A percentile compares a stretch with the other conserved stretches of the same genome.
phyloP scores from a whole-genome alignment of 257 asterid species.

The Rehmannia glutinosa region DNA sequence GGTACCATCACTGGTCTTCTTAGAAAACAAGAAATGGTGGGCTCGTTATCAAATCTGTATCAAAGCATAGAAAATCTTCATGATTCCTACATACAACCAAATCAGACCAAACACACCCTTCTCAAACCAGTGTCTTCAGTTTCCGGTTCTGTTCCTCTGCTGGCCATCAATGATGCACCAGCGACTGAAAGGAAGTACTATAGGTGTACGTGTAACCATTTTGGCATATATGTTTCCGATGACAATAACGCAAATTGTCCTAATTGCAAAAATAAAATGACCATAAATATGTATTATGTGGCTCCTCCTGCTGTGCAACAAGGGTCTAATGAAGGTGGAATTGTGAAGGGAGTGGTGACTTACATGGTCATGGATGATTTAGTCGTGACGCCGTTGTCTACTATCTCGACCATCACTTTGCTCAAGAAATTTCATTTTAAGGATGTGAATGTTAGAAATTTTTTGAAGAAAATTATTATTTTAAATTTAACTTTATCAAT shows the following conservation, averaged over 20 bases:
- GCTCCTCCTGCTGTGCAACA: background rate
- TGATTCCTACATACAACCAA: too few relatives aligned
- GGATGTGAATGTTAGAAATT: slow-evolving; percentile 18
- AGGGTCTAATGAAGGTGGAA: background rate
- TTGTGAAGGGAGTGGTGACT: background rate
- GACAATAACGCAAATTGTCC: slow-evolving; percentile 25
- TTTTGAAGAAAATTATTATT: too few relatives aligned
- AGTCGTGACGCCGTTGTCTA: slow-evolving; percentile 17
- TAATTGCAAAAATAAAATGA: background rate
- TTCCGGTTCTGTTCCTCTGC: slow-evolving; percentile 12
- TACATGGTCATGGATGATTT: too few relatives aligned
- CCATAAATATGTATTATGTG: background rate
- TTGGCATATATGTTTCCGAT: background rate
- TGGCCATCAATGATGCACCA: background rate
- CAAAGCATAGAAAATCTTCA: too few relatives aligned
- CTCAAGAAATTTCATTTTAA: slow-evolving; percentile 10
- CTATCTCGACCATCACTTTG: slow-evolving; percentile 17
- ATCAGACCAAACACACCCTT: too few relatives aligned
- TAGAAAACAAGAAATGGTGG: too few relatives aligned
- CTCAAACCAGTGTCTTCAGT: background rate
- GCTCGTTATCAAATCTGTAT: too few relatives aligned
- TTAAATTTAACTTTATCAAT: too few relatives aligned
- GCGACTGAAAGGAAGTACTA: background rate
- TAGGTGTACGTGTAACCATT: background rate
- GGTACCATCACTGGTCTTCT: too few relatives aligned